Percentiles rank a stretch among this genome's conserved stretches.
Conservation (phyloP, 305 asterid genomes). For the Fraxinus sp. region DNA sequence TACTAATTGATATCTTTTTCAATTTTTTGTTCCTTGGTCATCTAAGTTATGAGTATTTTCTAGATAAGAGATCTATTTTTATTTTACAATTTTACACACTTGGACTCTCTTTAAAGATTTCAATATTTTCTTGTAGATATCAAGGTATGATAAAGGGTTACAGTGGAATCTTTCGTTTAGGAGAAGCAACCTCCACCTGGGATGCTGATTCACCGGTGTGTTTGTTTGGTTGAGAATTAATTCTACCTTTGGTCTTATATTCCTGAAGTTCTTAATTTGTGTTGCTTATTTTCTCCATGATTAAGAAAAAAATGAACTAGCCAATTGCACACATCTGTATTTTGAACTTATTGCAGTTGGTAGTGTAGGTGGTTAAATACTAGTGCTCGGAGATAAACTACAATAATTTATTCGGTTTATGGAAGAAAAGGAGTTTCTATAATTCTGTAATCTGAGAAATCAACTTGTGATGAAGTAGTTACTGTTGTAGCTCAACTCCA, state of each 20-base stretch:
- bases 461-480: neutral
- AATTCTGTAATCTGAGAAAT: neutral
- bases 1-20: neutral
- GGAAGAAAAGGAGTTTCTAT: neutral
- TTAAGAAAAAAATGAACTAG: neutral
- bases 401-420: neutral
- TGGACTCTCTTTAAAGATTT: constrained; percentile 3
- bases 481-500: neutral
- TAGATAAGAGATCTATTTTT: neutral
- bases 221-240: constrained; percentile 6
- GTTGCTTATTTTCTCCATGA: neutral
- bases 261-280: neutral
- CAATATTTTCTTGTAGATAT: constrained; percentile 50
- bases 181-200: constrained; percentile 97
- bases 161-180: constrained; percentile 89
- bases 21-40: neutral
- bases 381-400: neutral
- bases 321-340: neutral
- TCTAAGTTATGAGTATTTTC: neutral
- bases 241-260: constrained; percentile 9
- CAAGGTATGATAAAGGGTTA: constrained; percentile 95
- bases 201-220: constrained; percentile 96
- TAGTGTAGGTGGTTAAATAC: neutral
- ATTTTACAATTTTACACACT: neutral
- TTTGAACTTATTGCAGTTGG: neutral